phyloP scores from a whole-genome alignment of 176 grass and related monocot species.

The Coix lacrymajobi region DNA sequence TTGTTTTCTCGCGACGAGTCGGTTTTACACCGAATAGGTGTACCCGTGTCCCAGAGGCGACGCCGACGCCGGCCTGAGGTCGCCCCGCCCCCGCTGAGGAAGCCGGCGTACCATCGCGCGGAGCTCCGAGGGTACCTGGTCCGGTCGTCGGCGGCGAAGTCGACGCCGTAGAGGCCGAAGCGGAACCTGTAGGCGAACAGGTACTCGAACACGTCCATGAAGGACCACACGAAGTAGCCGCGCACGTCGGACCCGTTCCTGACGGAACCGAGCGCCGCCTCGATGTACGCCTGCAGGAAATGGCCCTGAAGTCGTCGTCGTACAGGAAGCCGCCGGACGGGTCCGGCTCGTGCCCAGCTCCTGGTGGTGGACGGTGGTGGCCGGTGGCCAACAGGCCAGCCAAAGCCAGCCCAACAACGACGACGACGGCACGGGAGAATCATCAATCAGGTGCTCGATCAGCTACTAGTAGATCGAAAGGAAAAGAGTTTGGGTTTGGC shows the following conservation, averaged over 20 bases:
- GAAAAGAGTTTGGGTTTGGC: neutral
- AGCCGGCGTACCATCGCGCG: constrained; percentile 51
- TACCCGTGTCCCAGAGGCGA: neutral
- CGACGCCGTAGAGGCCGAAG: constrained; percentile 48
- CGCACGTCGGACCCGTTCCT: constrained; percentile 66
- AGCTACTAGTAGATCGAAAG: too few species aligned
- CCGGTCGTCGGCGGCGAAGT: constrained; percentile 22
- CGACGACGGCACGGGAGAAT: too few species aligned
- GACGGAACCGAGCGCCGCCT: neutral
- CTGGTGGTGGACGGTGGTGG: neutral
- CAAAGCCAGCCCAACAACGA: too few species aligned
- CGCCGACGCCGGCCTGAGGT: constrained; percentile 9
- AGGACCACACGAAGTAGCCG: constrained; percentile 80
- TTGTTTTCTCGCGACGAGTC: too few species aligned
- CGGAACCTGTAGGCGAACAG: neutral
- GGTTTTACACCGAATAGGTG: too few species aligned
- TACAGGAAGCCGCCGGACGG: neutral
- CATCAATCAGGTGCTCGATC: too few species aligned
- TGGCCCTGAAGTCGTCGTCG: constrained; percentile 16
- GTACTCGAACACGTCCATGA: constrained; percentile 57
- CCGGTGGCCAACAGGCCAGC: too few species aligned
- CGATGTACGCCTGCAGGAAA: neutral
- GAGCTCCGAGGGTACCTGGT: constrained; percentile 38
- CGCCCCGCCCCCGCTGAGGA: constrained; percentile 32
- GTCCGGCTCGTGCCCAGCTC: neutral